Evolutionary conservation across 2,329 filamentous ascomycete species (phyloP), one percentile per base, ranked within the genome.

Genomic region (Aureobasidium melanogenum): DNA sequence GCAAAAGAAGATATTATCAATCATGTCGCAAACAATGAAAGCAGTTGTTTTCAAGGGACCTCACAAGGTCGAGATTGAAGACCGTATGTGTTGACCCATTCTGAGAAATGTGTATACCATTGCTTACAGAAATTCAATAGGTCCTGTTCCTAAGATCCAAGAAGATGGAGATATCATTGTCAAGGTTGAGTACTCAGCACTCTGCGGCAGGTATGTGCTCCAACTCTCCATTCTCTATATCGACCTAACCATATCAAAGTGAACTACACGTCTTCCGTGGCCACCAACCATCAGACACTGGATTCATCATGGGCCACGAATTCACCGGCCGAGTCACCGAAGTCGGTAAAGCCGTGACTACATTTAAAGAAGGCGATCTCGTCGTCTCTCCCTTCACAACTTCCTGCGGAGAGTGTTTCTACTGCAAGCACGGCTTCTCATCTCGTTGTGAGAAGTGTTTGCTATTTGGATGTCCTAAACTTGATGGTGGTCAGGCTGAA

Each of bases 241-340:
- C n/a, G 5, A 19, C 4, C 52, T 55, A 28, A 59, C 55, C 38
- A 55, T 17, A 8, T 32, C 8, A 15, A 65, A 92, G 88, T 69
- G 91, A 96, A 71, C 80, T 96, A 39, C 92, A 96, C 74, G 85
- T 90, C 59, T 96, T 87, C 76, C 88, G 91, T 48, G 92, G 92
- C 38, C 87, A 91, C 68, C 85, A 96, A 70, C 81, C 84, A 26
- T 87, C 85, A 7, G 79, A 74, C 0, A 83, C 87, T 0, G 82
- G 79, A 36, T 86, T 85, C 69, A 82, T 87, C 61, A 85, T 84
- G 88, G 89, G 91, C 62, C 92, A 96, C 72, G 92, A 96, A 70
- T 95, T 96, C 70, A 90, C 89, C 1, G 92, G 92, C 5, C 82
- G 80, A 26, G 84, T 96, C 10, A 81, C 86, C 36, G 83, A 88